Evolutionary conservation across 2,329 filamentous ascomycete species (phyloP).

Genomic region (Ophiocordyceps camponoti-saundersi): DNA sequence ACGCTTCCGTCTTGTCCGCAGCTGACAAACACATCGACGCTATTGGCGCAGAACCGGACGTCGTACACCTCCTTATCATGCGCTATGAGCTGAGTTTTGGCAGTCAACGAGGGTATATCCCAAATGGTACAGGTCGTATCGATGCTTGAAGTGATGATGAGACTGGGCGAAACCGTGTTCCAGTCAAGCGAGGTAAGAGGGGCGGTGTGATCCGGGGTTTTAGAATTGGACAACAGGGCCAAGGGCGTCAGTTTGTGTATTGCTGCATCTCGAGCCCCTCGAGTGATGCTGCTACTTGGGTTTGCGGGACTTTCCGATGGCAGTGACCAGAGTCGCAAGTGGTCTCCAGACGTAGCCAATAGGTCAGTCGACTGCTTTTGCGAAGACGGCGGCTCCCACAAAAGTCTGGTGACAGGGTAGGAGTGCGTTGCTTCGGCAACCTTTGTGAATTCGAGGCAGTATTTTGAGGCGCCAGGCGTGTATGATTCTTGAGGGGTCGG

Average conservation of each 20-base stretch:
- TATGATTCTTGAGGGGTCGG: constrained; percentile 54
- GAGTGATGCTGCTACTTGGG: constrained; percentile 50
- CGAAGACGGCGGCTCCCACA: constrained; percentile 91
- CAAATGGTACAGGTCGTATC: constrained; percentile 99
- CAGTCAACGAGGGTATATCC: constrained; percentile 95
- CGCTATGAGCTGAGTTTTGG: constrained; percentile 94
- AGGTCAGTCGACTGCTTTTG: constrained; percentile 93
- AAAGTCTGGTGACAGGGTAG: constrained; percentile 84
- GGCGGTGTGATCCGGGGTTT: constrained; percentile 94
- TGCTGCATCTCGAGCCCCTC: constrained; percentile 37
- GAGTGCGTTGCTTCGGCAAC: constrained; percentile 94
- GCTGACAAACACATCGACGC: constrained; percentile 96
- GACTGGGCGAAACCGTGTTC: constrained; percentile 91
- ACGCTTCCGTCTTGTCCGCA: constrained; percentile 96
- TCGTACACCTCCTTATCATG: constrained; percentile 99
- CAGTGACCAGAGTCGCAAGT: constrained; percentile 84
- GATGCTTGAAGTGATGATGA: constrained; percentile 97
- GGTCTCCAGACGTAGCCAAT: constrained; percentile 86
- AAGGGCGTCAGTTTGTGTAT: constrained; percentile 76
- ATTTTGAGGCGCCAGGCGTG: constrained; percentile 51
- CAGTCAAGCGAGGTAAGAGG: constrained; percentile 93
- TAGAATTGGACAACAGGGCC: constrained; percentile 88
- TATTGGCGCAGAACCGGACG: constrained; percentile 93
- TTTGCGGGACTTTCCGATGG: constrained; percentile 46
- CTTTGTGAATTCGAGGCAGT: constrained; percentile 77